phyloP scores from a whole-genome alignment of 1,284 basidiomycete genomes.

The Ceratobasidium sp. region DNA sequence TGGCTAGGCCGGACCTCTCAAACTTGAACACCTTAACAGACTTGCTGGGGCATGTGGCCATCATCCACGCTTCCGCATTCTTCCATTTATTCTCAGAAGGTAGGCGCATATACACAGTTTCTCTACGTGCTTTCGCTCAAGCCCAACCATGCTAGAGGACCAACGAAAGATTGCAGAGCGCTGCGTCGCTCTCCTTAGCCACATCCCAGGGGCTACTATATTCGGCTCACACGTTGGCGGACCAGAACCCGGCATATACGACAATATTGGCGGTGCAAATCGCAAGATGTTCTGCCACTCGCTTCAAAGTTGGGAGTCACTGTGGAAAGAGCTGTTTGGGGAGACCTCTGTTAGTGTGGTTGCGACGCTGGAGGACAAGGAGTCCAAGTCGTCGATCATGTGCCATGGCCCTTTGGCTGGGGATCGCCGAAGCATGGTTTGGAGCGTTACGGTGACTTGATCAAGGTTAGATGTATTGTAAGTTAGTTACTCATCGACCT shows the following conservation, averaged over 20 bases:
- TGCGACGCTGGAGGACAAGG: constrained; percentile 8
- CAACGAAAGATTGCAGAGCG: constrained; percentile 61
- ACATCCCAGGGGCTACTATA: constrained; percentile 55
- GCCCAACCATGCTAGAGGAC: constrained; percentile 50
- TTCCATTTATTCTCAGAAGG: constrained; percentile 66
- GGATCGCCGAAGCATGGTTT: constrained; percentile 11
- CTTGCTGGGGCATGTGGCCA: constrained; percentile 62
- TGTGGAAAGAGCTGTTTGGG: constrained; percentile 33
- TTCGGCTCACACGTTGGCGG: constrained; percentile 49
- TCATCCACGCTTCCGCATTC: constrained; percentile 64
- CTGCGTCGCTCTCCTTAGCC: constrained; percentile 60
- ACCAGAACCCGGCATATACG: constrained; percentile 54
- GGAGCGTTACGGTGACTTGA: constrained; percentile 33
- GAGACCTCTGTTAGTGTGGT: background rate
- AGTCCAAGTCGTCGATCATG: background rate
- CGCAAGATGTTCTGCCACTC: constrained; percentile 38
- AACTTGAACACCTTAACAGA: constrained; percentile 60
- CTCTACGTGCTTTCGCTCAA: too few species aligned
- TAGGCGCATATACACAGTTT: background rate
- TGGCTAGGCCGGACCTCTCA: constrained; percentile 55
- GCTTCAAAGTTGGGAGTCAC: constrained; percentile 17
- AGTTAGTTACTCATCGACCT: background rate
- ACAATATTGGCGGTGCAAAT: constrained; percentile 12
- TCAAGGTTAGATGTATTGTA: background rate
- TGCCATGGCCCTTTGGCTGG: background rate